phyloP scores from a whole-genome alignment of 257 asterid species.

The Solanum chilense region DNA sequence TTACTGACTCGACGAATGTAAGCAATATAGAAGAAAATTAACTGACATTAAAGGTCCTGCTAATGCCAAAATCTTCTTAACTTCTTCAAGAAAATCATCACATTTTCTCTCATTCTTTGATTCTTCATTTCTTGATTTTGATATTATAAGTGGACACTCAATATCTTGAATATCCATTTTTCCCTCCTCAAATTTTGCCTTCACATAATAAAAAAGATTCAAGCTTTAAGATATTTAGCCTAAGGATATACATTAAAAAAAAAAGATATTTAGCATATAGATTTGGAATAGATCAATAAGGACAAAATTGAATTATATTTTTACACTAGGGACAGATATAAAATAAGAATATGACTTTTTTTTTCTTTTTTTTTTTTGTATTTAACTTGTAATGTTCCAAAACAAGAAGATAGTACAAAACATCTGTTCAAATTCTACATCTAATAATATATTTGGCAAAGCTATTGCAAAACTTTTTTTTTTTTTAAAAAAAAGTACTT shows the following conservation, averaged over 20 bases:
- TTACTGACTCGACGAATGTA: neutral
- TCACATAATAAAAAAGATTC: neutral
- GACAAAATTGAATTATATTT: neutral
- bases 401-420: neutral
- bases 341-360: neutral
- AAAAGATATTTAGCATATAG: neutral
- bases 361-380: neutral
- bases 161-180: neutral
- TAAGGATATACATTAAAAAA: neutral
- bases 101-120: neutral
- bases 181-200: neutral
- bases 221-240: neutral
- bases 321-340: neutral
- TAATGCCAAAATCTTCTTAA: conserved; percentile 2
- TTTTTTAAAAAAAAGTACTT: neutral
- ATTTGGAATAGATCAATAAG: neutral
- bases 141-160: neutral
- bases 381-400: neutral
- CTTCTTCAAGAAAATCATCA: neutral
- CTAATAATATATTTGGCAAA: neutral
- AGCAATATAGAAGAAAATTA: neutral
- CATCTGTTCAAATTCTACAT: neutral
- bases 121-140: neutral
- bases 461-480: neutral
- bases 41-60: conserved; percentile 12